Evolutionary conservation across 192 early-diverging fungal species (phyloP), one percentile per base, ranked within the genome.

Genomic region (Kickxella alabastrina): DNA sequence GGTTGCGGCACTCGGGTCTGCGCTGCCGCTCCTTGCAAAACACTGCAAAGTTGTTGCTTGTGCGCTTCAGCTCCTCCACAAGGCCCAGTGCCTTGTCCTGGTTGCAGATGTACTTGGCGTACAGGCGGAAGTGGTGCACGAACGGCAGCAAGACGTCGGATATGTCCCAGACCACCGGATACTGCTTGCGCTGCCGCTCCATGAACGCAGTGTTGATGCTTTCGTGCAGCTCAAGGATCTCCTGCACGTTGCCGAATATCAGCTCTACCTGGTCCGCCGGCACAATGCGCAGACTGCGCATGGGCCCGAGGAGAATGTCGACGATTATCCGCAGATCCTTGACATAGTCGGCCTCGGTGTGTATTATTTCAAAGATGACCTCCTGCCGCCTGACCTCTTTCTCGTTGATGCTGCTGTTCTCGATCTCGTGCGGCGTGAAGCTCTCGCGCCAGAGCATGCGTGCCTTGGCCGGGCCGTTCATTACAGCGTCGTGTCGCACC

Each of bases 271-370:
- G 53, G 31, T 62, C 69, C 39, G 61, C 52, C 43, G 79, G 52
- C 40, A 79, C 49, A n/a, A 79, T 49, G 22, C 64, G 60, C 43
- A 79, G 65, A n/a, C 52, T 38, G 18, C 48, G 56, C 49, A 82
- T 55, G n/a, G 78, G 78, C 17, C 49, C 43, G 31, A 71, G 49
- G 28, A 82, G 58, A 51, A 94, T 87, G 49, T 89, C 84, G 2
- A 91, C 81, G 7, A 93, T 77, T 29, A 88, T 80, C 31, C 87
- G 79, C 25, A 98, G 79, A 79, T 98, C 95, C 17, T 81, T 78
- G 15, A 91, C 82, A 57, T 94, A 98, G 60, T 94, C 92, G 14
- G 80, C 80, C 77, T 98, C 96, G 2, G 94, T 95, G 45, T 84
- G 79, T 21, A 93, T 80, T 5, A 95, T 86, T 59, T 98, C 96